Conservation (phyloP, 306 rosid species). For the Vachellia pachyceras region DNA sequence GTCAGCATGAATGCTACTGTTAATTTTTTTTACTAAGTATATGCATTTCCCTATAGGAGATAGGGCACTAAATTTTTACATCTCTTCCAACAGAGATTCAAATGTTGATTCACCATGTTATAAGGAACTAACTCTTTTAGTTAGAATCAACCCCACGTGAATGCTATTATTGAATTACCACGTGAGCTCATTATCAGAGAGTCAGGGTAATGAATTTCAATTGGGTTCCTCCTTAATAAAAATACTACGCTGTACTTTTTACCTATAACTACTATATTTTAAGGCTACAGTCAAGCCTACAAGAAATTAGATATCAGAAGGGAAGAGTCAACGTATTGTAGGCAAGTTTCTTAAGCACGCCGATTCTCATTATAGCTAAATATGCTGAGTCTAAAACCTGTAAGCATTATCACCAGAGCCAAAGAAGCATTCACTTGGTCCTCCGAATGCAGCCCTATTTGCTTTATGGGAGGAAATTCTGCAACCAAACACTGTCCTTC, state of each 20-base stretch:
- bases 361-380: constrained; percentile 39
- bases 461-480: constrained; percentile 59
- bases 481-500: constrained; percentile 40
- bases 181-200: background rate
- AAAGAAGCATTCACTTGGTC: constrained; percentile 36
- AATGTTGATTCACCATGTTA: too few relatives aligned
- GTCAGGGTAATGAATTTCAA: background rate
- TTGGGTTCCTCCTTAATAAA: background rate
- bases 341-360: constrained; percentile 39
- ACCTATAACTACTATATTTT: background rate
- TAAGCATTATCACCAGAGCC: constrained; percentile 59
- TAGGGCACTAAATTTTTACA: too few relatives aligned
- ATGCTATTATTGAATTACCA: background rate
- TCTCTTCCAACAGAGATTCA: too few relatives aligned
- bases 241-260: background rate
- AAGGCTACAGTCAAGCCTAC: background rate
- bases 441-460: constrained; percentile 49
- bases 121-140: too few relatives aligned
- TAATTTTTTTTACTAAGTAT: too few relatives aligned
- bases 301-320: background rate
- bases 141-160: too few relatives aligned
- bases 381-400: constrained; percentile 71
- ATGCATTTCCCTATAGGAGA: too few relatives aligned
- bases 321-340: background rate
- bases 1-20: background rate